phyloP scores from a whole-genome alignment of 345 rosid species.

The Passiflora organensis region DNA sequence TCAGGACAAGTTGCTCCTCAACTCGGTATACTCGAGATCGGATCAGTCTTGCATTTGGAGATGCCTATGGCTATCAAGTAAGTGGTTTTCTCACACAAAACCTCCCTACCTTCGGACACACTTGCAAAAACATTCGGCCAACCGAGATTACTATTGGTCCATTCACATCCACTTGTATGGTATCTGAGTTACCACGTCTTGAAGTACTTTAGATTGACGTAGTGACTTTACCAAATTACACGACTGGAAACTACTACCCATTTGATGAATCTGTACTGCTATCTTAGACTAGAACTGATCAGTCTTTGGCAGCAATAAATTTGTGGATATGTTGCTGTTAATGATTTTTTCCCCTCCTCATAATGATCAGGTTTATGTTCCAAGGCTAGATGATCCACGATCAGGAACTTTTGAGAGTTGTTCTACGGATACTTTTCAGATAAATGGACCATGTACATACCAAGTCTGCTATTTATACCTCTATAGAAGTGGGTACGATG shows the following conservation, averaged over 20 bases:
- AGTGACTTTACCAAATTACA: too few species aligned
- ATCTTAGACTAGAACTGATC: too few species aligned
- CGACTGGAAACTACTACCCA: too few species aligned
- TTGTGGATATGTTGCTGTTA: not conserved
- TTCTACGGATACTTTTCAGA: slow-evolving; percentile 55
- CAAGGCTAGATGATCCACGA: slow-evolving; percentile 50
- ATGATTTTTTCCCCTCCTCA: not conserved
- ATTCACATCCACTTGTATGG: too few species aligned
- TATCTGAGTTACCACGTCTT: too few species aligned
- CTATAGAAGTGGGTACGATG: slow-evolving; percentile 48
- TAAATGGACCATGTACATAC: slow-evolving; percentile 56
- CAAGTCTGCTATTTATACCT: slow-evolving; percentile 56
- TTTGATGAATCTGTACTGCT: too few species aligned
- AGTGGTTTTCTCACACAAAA: not conserved
- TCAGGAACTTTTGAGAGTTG: slow-evolving; percentile 56
- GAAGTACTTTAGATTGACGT: too few species aligned
- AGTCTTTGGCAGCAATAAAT: not conserved
- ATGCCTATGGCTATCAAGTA: slow-evolving; percentile 25
- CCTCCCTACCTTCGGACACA: not conserved
- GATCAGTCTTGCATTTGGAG: slow-evolving; percentile 25
- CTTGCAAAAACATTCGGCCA: too few species aligned
- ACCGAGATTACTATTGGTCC: too few species aligned
- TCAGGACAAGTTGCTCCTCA: slow-evolving; percentile 20
- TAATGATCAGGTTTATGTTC: slow-evolving; percentile 49
- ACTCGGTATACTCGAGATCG: slow-evolving; percentile 16